Base-by-base conservation (phyloP, 441 rosid genomes). In the Gossypium gossypioides region DNA sequence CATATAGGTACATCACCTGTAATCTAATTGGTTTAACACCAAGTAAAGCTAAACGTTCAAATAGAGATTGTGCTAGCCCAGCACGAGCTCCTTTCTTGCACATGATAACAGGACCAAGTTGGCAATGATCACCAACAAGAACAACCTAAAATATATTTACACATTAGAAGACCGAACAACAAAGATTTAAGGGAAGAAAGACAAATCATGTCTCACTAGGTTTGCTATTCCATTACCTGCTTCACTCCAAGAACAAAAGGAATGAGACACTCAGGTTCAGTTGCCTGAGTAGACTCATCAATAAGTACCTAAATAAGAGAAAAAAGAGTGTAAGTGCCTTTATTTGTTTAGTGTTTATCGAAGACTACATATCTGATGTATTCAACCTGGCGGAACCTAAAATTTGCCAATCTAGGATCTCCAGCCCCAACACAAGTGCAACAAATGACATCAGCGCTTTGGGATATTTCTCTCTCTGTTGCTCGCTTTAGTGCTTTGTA, bases 71-170 rank as follows among this genome's bases (percentile, higher is more conserved):
- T 7, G 98, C 98, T 72, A 96, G 80, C 71, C 99, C 99, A 79
- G 99, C 99, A 79, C 98, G 96, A 76, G 99, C 99, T 46, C 97
- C 99, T 90, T 96, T 96, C 81, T 96, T 96, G 90, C 99, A 96
- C 99, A 96, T 96, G 40, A 96, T 93, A 66, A 96, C 99, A 2
- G 99, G 99, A 76, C 99, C 99, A 78, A 96, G 99, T 79, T 96
- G 99, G 81, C 99, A 96, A 80, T 96, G 99, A 78, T 96, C 99
- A 77, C 99, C 99, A 68, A 96, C 99, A 81, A 96, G 97, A 77
- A 96, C 86, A 76, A 86, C 97, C 98, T 96, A 27, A 77, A 61
- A 71, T 16, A 84, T 4, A 44, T 48, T 16, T n/a, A 18, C 52
- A 16, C 27, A 46, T 86, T 12, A 86, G 80, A 34, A 73, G 58